Evolutionary conservation across 2,329 filamentous ascomycete species (phyloP).

Genomic region (Alternaria metachromatica): DNA sequence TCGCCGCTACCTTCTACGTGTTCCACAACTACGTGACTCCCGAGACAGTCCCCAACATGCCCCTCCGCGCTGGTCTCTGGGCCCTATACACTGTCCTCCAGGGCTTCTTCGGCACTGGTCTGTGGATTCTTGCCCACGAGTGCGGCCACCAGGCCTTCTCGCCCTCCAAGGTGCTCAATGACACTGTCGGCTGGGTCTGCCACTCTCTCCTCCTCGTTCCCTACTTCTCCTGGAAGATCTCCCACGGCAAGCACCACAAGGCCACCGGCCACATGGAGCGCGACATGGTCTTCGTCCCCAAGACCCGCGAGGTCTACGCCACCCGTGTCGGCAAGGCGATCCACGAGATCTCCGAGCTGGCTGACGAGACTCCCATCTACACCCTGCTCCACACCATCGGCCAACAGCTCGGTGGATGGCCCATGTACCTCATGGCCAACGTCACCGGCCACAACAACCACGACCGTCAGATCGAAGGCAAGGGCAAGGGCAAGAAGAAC

Average conservation of each 20-base stretch:
- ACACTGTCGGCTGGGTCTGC: conserved; percentile 88
- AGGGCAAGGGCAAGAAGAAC: conserved; percentile 90
- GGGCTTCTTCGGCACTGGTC: conserved; percentile 88
- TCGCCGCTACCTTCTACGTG: conserved; percentile 81
- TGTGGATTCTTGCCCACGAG: conserved; percentile 98
- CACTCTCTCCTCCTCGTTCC: conserved; percentile 90
- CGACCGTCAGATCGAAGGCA: conserved; percentile 87
- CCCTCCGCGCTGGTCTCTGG: conserved; percentile 71
- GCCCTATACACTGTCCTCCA: conserved; percentile 79
- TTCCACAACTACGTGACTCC: conserved; percentile 91
- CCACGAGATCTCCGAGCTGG: conserved; percentile 86
- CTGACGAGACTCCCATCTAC: conserved; percentile 90
- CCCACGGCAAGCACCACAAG: conserved; percentile 99
- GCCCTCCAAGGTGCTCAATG: conserved; percentile 86
- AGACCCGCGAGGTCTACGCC: conserved; percentile 83
- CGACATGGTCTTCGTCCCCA: conserved; percentile 99
- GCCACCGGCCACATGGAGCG: conserved; percentile 95
- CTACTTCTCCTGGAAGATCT: conserved; percentile 99
- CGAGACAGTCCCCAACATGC: conserved; percentile 75
- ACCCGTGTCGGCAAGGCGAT: conserved; percentile 73
- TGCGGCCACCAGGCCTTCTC: conserved; percentile 98
- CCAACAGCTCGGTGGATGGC: conserved; percentile 94
- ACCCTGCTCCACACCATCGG: conserved; percentile 75
- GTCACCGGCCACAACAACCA: conserved; percentile 97
- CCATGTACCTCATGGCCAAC: conserved; percentile 87